Evolutionary conservation across 495 filamentous ascomycete genomes (phyloP).

Genomic region (Lasiosphaeria hispida): DNA sequence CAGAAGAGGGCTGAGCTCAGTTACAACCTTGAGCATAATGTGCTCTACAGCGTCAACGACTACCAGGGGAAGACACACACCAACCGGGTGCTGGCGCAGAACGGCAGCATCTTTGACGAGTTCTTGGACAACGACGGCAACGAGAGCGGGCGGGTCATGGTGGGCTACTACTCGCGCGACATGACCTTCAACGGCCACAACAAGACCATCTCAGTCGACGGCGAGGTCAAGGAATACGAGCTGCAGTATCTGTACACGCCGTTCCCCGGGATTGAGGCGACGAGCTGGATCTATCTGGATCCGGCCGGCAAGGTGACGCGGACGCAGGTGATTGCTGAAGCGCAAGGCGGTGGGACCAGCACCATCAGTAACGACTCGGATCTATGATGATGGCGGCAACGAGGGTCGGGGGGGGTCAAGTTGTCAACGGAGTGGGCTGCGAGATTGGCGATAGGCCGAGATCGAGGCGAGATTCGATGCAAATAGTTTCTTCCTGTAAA

Average conservation of each 20-base stretch:
- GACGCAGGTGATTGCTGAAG: slow-evolving; percentile 52
- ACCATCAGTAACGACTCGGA: slow-evolving; percentile 44
- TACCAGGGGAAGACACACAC: slow-evolving; percentile 54
- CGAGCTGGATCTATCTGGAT: slow-evolving; percentile 49
- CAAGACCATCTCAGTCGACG: slow-evolving; percentile 42
- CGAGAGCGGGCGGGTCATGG: slow-evolving; percentile 34
- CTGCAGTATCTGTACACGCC: slow-evolving; percentile 53
- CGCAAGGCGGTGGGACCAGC: slow-evolving; percentile 47
- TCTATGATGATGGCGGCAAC: slow-evolving; percentile 1
- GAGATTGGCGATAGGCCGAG: background rate
- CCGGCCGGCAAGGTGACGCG: slow-evolving; percentile 44
- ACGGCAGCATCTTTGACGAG: slow-evolving; percentile 52
- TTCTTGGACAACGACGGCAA: slow-evolving; percentile 53
- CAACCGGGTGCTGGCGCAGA: slow-evolving; percentile 54
- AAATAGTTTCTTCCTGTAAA: slow-evolving; percentile 8
- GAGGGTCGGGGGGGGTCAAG: too few relatives aligned
- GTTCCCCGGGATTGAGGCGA: slow-evolving; percentile 47
- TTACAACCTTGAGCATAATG: slow-evolving; percentile 48
- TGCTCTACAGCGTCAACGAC: slow-evolving; percentile 56
- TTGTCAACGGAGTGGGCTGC: background rate
- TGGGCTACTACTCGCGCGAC: slow-evolving; percentile 47
- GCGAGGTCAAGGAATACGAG: slow-evolving; percentile 42
- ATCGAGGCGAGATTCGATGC: background rate
- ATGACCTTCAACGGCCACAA: slow-evolving; percentile 57
- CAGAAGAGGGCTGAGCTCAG: slow-evolving; percentile 29